These are phyloP conservation scores for Pseudogymnoascus sp. DNA, from an alignment of 2,329 filamentous ascomycete genomes.

Conservation along the genomic window DNA sequence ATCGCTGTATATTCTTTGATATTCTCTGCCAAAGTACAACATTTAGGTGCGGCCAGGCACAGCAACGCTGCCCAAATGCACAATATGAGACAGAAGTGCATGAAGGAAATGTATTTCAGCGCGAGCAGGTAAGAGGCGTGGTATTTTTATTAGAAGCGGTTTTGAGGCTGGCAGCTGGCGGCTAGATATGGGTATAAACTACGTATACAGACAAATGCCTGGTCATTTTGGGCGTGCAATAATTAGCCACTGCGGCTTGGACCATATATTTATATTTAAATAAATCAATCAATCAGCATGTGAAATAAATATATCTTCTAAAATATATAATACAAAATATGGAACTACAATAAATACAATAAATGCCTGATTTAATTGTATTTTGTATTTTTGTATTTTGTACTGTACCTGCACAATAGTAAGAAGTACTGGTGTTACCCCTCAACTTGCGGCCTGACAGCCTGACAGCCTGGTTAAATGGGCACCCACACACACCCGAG, in stretches of 20 bases:
- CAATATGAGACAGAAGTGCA: not conserved
- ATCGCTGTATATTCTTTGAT: not conserved
- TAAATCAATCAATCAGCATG: not conserved
- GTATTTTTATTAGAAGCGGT: not conserved
- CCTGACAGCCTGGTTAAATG: not conserved
- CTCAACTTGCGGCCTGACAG: not conserved
- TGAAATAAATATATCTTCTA: not conserved
- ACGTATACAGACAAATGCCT: not conserved
- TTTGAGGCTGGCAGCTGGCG: not conserved
- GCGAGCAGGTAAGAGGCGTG: not conserved
- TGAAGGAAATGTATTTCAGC: not conserved
- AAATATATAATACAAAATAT: not conserved
- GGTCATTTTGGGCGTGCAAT: not conserved
- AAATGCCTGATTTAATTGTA: not conserved
- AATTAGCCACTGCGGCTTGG: not conserved
- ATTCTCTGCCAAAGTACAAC: not conserved
- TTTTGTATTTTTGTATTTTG: not conserved
- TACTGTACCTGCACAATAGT: not conserved
- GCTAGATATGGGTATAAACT: not conserved
- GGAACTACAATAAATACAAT: not conserved
- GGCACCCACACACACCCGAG: not conserved
- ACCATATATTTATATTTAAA: not conserved
- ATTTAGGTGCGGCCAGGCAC: not conserved
- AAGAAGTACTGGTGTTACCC: not conserved
- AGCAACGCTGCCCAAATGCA: not conserved